phyloP scores from a whole-genome alignment of 148 eudicot species.

The Camellia japonica region DNA sequence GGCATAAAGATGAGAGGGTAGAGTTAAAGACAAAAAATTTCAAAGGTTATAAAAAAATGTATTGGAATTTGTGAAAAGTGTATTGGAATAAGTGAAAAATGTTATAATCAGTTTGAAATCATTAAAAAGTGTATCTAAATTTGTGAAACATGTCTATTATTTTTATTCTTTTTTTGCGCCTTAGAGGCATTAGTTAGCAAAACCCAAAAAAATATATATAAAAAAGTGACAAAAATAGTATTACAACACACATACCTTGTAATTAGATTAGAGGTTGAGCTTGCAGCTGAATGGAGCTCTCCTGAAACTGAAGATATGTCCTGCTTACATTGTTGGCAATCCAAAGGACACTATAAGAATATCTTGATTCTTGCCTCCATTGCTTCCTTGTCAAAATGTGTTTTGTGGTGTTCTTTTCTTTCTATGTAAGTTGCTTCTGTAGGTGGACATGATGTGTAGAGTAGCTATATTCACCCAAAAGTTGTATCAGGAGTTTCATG shows the following conservation, averaged over 20 bases:
- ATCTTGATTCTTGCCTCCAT: conserved; percentile 13
- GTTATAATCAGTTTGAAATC: too few relatives aligned
- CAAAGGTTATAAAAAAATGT: too few relatives aligned
- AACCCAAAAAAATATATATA: neutral
- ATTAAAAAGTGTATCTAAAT: too few relatives aligned
- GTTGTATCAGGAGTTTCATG: too few relatives aligned
- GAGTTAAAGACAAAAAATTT: neutral
- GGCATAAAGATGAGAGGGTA: neutral
- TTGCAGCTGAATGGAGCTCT: conserved; percentile 1
- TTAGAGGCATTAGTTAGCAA: neutral
- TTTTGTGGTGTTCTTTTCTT: conserved; percentile 21
- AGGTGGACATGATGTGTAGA: too few relatives aligned
- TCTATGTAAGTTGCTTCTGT: too few relatives aligned
- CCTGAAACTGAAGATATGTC: conserved; percentile 13
- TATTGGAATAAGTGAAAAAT: too few relatives aligned
- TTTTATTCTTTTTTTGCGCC: too few relatives aligned
- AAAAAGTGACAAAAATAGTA: too few relatives aligned
- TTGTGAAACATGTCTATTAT: too few relatives aligned
- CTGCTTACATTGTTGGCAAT: neutral
- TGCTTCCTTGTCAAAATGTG: conserved; percentile 12
- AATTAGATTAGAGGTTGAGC: conserved; percentile 10
- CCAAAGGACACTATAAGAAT: conserved; percentile 12
- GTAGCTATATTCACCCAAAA: too few relatives aligned
- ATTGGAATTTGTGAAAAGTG: too few relatives aligned
- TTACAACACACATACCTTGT: neutral